Conservation (phyloP, 1,284 basidiomycete species). For the Boletus semigastroideus region DNA sequence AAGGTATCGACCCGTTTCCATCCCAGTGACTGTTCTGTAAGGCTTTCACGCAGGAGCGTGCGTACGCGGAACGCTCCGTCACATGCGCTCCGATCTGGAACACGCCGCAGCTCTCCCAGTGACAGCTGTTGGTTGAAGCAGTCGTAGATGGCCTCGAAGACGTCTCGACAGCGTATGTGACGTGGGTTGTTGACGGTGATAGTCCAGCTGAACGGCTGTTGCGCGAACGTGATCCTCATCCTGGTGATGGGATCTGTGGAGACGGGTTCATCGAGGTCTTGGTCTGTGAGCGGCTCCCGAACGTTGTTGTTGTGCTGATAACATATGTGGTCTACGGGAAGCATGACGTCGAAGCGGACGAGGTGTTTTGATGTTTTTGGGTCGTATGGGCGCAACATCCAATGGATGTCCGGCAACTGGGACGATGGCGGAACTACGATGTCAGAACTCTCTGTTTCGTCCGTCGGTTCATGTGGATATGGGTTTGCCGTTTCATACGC, state of each 20-base stretch:
- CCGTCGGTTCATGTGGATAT: background rate
- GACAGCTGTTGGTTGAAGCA: conserved; percentile 1
- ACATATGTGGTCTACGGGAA: background rate
- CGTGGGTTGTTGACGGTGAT: background rate
- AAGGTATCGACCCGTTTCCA: conserved; percentile 4
- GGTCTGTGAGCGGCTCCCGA: background rate
- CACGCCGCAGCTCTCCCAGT: background rate
- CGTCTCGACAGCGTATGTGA: background rate
- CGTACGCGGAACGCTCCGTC: background rate
- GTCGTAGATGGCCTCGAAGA: background rate
- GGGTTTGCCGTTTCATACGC: background rate
- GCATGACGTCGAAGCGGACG: background rate
- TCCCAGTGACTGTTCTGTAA: background rate
- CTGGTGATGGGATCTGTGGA: background rate
- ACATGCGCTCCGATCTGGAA: background rate
- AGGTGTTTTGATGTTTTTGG: background rate
- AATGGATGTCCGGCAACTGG: background rate
- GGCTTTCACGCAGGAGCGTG: background rate
- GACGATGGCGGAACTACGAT: background rate
- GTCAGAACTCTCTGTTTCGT: background rate
- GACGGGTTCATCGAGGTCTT: background rate
- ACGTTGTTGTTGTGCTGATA: background rate
- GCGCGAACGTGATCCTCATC: background rate
- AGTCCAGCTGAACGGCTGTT: background rate
- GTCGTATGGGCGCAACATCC: background rate